Percentiles rank a stretch among this genome's conserved stretches.
Conservation (phyloP, 2,329 filamentous ascomycete species). For the Trichophyton equinum region DNA sequence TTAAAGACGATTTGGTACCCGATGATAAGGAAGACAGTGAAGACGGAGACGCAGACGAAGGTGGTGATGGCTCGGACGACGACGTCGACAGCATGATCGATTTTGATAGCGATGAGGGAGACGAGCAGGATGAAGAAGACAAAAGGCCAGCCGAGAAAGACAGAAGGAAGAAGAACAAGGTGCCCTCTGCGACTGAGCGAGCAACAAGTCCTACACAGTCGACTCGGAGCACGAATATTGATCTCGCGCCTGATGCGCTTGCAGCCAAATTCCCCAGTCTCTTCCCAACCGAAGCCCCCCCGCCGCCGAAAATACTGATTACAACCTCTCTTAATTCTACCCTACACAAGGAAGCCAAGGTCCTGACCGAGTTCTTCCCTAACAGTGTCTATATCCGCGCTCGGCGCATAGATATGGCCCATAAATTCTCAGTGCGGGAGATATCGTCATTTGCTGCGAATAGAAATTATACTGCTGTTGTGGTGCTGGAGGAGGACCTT, state of each 20-base stretch:
- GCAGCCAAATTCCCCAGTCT: slow-evolving; percentile 49
- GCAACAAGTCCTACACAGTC: slow-evolving; percentile 45
- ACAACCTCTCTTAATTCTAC: slow-evolving; percentile 84
- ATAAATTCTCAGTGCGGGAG: slow-evolving; percentile 87
- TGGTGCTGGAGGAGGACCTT: slow-evolving; percentile 77
- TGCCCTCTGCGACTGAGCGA: slow-evolving; percentile 34
- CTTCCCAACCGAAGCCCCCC: slow-evolving; percentile 42
- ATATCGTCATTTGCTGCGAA: slow-evolving; percentile 77
- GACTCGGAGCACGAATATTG: slow-evolving; percentile 46
- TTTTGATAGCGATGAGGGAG: slow-evolving; percentile 40
- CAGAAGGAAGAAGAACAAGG: slow-evolving; percentile 24
- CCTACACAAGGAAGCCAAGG: slow-evolving; percentile 67
- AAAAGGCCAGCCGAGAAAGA: slow-evolving; percentile 26
- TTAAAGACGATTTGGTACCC: slow-evolving; percentile 25
- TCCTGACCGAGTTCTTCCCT: slow-evolving; percentile 72
- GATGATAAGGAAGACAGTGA: slow-evolving; percentile 28
- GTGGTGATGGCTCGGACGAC: slow-evolving; percentile 39
- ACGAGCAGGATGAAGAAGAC: slow-evolving; percentile 38
- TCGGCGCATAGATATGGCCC: slow-evolving; percentile 65
- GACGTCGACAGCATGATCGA: slow-evolving; percentile 65
- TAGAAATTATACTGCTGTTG: slow-evolving; percentile 67
- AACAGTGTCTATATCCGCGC: slow-evolving; percentile 70
- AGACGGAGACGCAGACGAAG: slow-evolving; percentile 14
- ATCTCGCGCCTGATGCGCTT: slow-evolving; percentile 48
- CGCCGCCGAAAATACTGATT: slow-evolving; percentile 71